Base-by-base conservation (phyloP, 2,329 filamentous ascomycete species). In the Cryphonectria japonica region DNA sequence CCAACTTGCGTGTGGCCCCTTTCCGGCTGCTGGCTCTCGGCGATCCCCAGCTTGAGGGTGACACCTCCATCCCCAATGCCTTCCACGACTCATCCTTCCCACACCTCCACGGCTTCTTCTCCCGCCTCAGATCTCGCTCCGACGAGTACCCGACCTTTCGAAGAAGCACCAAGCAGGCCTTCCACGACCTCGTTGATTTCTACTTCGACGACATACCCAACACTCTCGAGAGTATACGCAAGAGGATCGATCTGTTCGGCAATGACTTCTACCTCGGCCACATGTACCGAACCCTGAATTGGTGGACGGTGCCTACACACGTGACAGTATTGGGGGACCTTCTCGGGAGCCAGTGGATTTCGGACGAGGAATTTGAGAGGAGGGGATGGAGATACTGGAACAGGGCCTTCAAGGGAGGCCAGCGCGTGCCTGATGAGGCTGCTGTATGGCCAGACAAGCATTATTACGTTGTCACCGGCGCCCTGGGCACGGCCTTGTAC, bases 201-300 rank as follows among this genome's bases (percentile, higher is more conserved):
- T 84, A 85, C 74, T 84, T 88, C 71, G 86, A 91, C 70, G 94
- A 97, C 79, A 82, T 94, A 2, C 90, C 89, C 8, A 87, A 88
- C 75, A 85, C 90, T 26, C 75, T 95, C 66, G 85, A 90, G 75
- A 91, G 90, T 0, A 83, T 87, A 66, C 88, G 93, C 74, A 99
- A 99, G 83, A 87, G 88, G 26, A 80, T 99, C 75, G 96, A 99
- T 80, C 87, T 98, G 1, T 88, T 94, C 77, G 96, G 96, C 4
- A 99, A 99, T 81, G 96, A 99, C 81, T 93, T 90, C 78, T 99
- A 98, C 80, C 88, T 99, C 43, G 93, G 93, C 29, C 96, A 99
- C 80, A 94, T 98, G 71, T 98, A 97, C 81, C 88, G 93, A 22
- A 92, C 90, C 0, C 81, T 97, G 66, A 87, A 88, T 75, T 97